Evolutionary conservation across 768 basidiomycete genomes (phyloP).

Genomic region (Trametes cingulata): DNA sequence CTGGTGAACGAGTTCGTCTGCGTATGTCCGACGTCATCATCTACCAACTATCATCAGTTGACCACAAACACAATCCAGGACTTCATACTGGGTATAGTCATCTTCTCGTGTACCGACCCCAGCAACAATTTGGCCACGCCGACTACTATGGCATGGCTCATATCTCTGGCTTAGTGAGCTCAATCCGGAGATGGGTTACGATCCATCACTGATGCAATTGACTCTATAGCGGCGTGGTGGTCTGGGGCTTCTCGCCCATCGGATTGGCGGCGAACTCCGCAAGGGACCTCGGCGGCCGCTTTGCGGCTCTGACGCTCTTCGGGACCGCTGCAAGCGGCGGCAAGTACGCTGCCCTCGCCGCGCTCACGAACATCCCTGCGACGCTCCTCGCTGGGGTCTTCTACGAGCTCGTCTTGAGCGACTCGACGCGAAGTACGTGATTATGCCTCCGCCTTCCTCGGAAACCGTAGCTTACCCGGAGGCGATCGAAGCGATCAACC

Average conservation of each 20-base stretch:
- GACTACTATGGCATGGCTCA: conserved; percentile 47
- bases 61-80: conserved; percentile 23
- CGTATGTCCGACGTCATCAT: conserved; percentile 36
- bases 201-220: background rate
- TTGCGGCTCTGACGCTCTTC: conserved; percentile 65
- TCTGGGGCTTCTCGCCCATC: conserved; percentile 61
- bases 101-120: conserved; percentile 57
- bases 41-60: background rate
- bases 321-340: conserved; percentile 53
- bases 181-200: background rate
- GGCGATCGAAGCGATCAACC: conserved; percentile 7
- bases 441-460: background rate
- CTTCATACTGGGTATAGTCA: conserved; percentile 49
- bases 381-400: conserved; percentile 53
- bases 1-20: conserved; percentile 60
- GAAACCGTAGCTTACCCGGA: background rate
- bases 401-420: conserved; percentile 59
- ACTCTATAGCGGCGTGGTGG: conserved; percentile 48
- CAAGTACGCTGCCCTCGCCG: conserved; percentile 59
- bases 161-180: conserved; percentile 61
- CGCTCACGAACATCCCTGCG: conserved; percentile 67
- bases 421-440: conserved; percentile 38
- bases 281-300: conserved; percentile 65
- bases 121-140: conserved; percentile 62
- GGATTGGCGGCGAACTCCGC: conserved; percentile 66